Evolutionary conservation across 345 rosid genomes (phyloP), one percentile per base, ranked within the genome.

Genomic region (Populus nigra): DNA sequence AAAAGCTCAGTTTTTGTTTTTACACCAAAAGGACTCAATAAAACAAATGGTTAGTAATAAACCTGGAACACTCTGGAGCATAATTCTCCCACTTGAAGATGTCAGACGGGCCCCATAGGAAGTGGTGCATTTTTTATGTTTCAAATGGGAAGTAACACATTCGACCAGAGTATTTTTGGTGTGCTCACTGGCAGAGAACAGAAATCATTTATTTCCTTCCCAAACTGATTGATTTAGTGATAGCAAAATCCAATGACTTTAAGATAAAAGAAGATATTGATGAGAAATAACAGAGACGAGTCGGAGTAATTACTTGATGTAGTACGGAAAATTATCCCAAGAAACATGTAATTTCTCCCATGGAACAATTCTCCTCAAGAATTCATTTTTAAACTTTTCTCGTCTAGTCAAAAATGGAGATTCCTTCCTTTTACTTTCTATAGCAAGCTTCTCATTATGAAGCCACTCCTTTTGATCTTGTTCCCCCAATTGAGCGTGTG

Each of bases 381-480:
- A 88, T 75, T 92, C 97, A 25, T 81, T 89, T 86, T 85, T 94
- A 84, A 94, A 96, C 86, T 90, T 90, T 65, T 96, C 94, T 53
- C 82, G 88, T 83, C 91, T 89, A 25, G 81, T 84, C 76, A 94
- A 84, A 53, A 91, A 90, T 12, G 97, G 96, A 7, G 93, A 89
- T 83, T 96, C 95, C 80, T 84, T 90, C 89, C 88, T 92, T 85
- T 89, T 91, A 77, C 83, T 85, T 80, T 94, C 97, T 65, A 90
- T 84, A 0, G 95, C 78, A 53, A 90, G 87, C 85, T 86, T 94
- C 86, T 94, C 97, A 73, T 82, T 96, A 31, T 75, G 80, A 16
- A 96, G 93, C 99, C 99, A 96, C 74, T 96, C 98, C 86, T 86
- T 90, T 77, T 94, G 97, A 78, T 96, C 99, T n/a, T 88, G 92